These are phyloP conservation scores for Backusella tarrabulga DNA, from an alignment of 192 early-diverging fungal species.

Conservation along the genomic window DNA sequence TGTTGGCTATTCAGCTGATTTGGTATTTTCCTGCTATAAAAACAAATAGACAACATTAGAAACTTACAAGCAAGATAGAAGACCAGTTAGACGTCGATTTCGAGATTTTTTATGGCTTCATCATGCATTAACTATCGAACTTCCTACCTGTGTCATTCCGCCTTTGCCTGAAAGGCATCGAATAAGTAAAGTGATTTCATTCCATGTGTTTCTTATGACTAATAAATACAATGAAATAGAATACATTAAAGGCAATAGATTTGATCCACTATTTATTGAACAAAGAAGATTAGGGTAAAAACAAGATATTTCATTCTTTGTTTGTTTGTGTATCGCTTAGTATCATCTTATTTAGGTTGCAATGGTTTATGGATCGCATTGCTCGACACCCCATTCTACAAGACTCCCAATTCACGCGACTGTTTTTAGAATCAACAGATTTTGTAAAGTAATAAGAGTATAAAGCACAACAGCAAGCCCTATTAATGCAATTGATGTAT, in stretches of 20 bases:
- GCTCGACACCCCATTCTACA: conserved; percentile 83
- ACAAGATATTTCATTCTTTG: background rate
- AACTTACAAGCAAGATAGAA: conserved; percentile 18
- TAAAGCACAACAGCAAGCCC: background rate
- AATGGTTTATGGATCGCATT: conserved; percentile 84
- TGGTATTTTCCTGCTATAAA: background rate
- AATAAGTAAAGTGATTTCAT: conserved; percentile 53
- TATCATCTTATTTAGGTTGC: conserved; percentile 52
- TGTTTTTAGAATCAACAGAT: conserved; percentile 85
- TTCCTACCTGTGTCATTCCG: conserved; percentile 79
- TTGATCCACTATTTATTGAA: conserved; percentile 90
- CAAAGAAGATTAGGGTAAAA: conserved; percentile 60
- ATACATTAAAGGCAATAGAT: conserved; percentile 94
- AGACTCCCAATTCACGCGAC: conserved; percentile 60
- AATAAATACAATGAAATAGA: conserved; percentile 44
- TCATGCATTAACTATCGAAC: conserved; percentile 69
- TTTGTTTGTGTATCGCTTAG: background rate
- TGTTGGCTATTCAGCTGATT: background rate
- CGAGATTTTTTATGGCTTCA: conserved; percentile 96
- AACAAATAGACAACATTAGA: conserved; percentile 24
- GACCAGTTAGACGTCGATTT: conserved; percentile 85
- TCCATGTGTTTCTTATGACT: background rate
- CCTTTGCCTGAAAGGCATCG: conserved; percentile 93
- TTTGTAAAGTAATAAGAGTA: conserved; percentile 43
- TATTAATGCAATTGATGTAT: background rate